Evolutionary conservation across 495 filamentous ascomycete species (phyloP), one percentile per base, ranked within the genome.

Genomic region (Aspergillus incahuasiensis): DNA sequence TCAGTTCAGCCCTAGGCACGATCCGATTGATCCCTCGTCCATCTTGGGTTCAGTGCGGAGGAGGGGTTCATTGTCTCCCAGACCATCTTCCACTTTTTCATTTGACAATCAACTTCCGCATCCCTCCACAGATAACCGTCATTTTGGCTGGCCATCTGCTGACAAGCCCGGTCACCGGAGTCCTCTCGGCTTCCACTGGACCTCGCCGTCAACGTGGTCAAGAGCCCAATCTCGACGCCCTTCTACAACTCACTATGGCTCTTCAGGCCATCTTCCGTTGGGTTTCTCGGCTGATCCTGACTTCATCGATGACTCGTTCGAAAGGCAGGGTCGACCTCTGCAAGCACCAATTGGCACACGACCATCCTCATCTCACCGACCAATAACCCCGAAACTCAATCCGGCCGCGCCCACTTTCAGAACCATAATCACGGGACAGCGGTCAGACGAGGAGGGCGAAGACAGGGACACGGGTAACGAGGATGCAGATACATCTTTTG

Each of bases 71-170:
- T 76, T 86, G 48, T 90, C 88, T 34, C 87, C 88, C 2, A 76
- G 90, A 22, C 89, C 90, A 21, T 81, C 86, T 2, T 92, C 90
- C 13, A 89, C 88, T 24, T 86, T 88, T 7, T 92, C 89, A 0
- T 85, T 85, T 48, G 90, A 94, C 48, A 80, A 81, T 35, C 65
- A 73, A 38, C 77, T 92, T 43, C 87, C 88, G 1, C 81, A 88
- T 54, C 90, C 90, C 0, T 92, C 90, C 2, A 90, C 86, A 8
- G 90, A 94, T 43, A 88, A 85, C 24, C 81, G 79, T 39, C 81
- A 83, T 28, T 86, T 87, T 58, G 83, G 83, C 1, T 86, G 85
- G 84, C 79, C 80, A 3, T 74, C 77, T 7, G 68, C 70, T 9
- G 80, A 83, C 18, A 79, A 74, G 53, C 63, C 73, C 5, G 68